Base-by-base conservation (phyloP, 106 monocot species). In the Amphibolis antarctica region DNA sequence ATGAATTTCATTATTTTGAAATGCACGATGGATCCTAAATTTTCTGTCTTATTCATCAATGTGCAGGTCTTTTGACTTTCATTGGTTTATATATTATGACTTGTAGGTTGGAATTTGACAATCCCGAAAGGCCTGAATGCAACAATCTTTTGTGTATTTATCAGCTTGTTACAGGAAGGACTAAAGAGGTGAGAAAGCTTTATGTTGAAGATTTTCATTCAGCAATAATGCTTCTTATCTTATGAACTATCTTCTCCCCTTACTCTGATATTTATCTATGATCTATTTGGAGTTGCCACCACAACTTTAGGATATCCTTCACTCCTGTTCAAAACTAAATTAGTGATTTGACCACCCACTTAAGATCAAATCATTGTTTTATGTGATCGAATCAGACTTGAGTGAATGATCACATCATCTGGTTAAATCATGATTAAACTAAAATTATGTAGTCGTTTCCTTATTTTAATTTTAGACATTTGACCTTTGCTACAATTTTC, bases 41-140 rank as follows among this genome's bases (percentile, higher is more conserved):
- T 18, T 67, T 56, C 21, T 45, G 4, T 4, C 21, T 46, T 23
- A 45, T 28, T 49, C 3, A 9, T 1, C 10, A 17, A 22, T 20
- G 21, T 43, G 3, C 6, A 47, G 24, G 12, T 44, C 26, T 53
- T 59, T 55, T 28, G 48, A 12, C 26, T 58, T 69, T 55, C 29
- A 54, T 70, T 36, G 36, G 36, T 36, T 36, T 36, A 36, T 36
- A 36, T 36, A 4, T 36, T 36, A 36, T 36, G 36, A 36, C 30
- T 44, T 80, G 46, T 74, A 96, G 94, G 28, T 81, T 96, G 70
- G 89, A 96, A 74, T 96, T 89, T 46, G 86, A 80, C 63, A 96
- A 96, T 71, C 86, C 83, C 48, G 94, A 89, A 64, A 89, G 94
- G 58, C 94, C 94, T 58, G 94, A 96, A 76, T 96, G 89, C 76